Conservation (phyloP, 2,329 filamentous ascomycete species). For the Stemphylium lycopersici region DNA sequence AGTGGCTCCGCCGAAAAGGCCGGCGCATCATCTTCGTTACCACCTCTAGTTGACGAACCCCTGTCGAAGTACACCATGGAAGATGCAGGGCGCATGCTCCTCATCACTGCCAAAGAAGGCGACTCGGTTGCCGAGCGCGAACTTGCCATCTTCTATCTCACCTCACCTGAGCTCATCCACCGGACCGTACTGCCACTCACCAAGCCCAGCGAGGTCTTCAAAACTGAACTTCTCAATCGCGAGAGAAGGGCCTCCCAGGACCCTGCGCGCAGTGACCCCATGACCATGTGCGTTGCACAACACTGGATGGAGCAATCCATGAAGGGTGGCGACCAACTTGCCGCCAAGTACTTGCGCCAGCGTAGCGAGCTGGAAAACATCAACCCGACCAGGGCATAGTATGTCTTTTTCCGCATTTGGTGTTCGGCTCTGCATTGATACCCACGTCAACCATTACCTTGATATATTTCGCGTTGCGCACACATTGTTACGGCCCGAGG, state of each 20-base stretch:
- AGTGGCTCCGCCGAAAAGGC: conserved; percentile 23
- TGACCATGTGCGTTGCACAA: conserved; percentile 89
- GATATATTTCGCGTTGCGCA: conserved; percentile 11
- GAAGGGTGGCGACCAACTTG: conserved; percentile 83
- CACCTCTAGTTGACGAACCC: conserved; percentile 35
- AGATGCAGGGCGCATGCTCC: conserved; percentile 87
- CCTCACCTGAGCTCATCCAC: conserved; percentile 82
- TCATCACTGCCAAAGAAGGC: conserved; percentile 92
- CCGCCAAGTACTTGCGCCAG: conserved; percentile 80
- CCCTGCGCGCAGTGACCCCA: conserved; percentile 74
- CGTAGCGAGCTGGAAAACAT: conserved; percentile 66
- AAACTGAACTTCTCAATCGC: conserved; percentile 78
- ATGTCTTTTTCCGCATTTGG: conserved; percentile 22
- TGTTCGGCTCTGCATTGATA: conserved; percentile 20
- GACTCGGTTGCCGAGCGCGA: conserved; percentile 88
- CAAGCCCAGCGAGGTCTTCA: conserved; percentile 87
- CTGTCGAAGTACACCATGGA: conserved; percentile 71
- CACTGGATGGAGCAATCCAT: conserved; percentile 97
- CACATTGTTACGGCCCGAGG: conserved; percentile 10
- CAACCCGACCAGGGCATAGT: conserved; percentile 48
- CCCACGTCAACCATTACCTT: conserved; percentile 7
- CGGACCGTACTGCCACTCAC: conserved; percentile 83
- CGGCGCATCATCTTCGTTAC: conserved; percentile 14
- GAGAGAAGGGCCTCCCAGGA: conserved; percentile 63
- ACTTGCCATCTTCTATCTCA: conserved; percentile 90